phyloP scores from a whole-genome alignment of 1,139 yeast genomes.

The Saccharomyces hybrid region DNA sequence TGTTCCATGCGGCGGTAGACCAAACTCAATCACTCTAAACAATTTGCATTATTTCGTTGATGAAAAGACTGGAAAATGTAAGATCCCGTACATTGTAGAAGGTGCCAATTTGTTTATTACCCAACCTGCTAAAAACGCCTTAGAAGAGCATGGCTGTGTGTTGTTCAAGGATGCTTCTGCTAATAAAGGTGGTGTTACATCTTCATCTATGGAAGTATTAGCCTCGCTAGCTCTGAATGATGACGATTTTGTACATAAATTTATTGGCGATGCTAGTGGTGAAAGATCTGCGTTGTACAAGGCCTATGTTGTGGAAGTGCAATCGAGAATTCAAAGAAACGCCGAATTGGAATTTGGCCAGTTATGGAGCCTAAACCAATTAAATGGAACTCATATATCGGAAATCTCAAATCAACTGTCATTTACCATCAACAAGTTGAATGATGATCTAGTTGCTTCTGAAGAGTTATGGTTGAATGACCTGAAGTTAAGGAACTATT shows the following conservation, averaged over 20 bases:
- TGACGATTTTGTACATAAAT: conserved; percentile 59
- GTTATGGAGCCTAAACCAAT: conserved; percentile 69
- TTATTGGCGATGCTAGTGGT: conserved; percentile 35
- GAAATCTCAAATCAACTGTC: conserved; percentile 81
- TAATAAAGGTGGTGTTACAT: conserved; percentile 97
- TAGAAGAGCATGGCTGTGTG: conserved; percentile 80
- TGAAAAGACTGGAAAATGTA: conserved; percentile 63
- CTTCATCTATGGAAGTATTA: conserved; percentile 89
- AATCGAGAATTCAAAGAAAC: conserved; percentile 61
- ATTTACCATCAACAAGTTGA: conserved; percentile 76
- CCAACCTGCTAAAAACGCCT: conserved; percentile 79
- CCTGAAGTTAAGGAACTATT: conserved; percentile 63
- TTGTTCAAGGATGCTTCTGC: conserved; percentile 95
- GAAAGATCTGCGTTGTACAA: conserved; percentile 65
- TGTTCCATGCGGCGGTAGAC: conserved; percentile 99
- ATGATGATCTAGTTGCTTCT: conserved; percentile 79
- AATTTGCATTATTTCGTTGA: conserved; percentile 71
- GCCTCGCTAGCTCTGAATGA: conserved; percentile 92
- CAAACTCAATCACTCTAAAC: conserved; percentile 86
- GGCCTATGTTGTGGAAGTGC: conserved; percentile 77
- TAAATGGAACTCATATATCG: conserved; percentile 64
- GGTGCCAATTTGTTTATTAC: conserved; percentile 96
- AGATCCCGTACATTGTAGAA: conserved; percentile 85
- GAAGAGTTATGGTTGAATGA: conserved; percentile 84
- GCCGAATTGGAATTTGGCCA: conserved; percentile 83